These are phyloP conservation scores for Rhodamnia argentea DNA, from an alignment of 345 rosid species.

Conservation along the genomic window DNA sequence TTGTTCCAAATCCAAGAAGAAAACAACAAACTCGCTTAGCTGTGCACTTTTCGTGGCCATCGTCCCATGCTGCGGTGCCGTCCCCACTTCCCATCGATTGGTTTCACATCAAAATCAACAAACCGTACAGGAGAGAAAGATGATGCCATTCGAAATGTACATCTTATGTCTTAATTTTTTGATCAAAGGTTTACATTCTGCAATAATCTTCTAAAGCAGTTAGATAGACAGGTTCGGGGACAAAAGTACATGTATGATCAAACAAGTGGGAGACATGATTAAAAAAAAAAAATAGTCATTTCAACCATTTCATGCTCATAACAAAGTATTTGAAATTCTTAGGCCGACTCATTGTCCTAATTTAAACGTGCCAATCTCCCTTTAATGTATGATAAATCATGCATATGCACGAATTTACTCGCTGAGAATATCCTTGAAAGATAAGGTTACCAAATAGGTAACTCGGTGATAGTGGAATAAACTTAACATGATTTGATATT, in stretches of 20 bases:
- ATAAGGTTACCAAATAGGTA: background rate
- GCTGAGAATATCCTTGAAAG: background rate
- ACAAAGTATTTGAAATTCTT: background rate
- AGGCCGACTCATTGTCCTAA: background rate
- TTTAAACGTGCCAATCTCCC: background rate
- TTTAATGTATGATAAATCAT: background rate
- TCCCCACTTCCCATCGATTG: background rate
- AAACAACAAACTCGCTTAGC: background rate
- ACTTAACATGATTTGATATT: background rate
- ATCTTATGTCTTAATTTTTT: background rate
- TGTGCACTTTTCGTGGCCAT: background rate
- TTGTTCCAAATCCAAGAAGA: background rate
- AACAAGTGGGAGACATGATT: background rate
- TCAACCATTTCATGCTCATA: background rate
- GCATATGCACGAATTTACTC: background rate
- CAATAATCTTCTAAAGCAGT: background rate
- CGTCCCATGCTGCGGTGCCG: background rate
- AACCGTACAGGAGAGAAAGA: background rate
- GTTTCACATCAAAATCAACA: background rate
- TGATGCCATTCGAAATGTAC: background rate
- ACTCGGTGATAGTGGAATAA: background rate
- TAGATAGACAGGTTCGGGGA: background rate
- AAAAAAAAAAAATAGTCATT: background rate
- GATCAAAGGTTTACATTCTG: background rate
- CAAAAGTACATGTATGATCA: background rate